These are phyloP conservation scores for Adansonia grandidieri DNA, from an alignment of 441 rosid genomes.

Conservation along the genomic window DNA sequence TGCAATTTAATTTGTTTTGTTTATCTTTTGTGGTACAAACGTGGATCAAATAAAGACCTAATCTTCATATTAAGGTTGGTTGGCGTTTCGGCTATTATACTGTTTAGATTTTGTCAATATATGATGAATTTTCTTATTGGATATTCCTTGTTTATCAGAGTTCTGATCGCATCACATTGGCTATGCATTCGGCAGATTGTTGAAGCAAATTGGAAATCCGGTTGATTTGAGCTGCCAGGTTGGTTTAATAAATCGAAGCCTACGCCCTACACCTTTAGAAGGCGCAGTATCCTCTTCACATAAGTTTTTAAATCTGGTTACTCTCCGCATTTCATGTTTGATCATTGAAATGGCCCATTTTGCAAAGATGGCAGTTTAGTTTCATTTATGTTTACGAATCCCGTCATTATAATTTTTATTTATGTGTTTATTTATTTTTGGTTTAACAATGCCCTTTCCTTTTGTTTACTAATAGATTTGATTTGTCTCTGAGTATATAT, in stretches of 20 bases:
- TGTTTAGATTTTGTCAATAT: not conserved
- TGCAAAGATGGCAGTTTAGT: not conserved
- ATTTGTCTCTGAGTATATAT: slow-evolving; percentile 14
- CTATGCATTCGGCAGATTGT: slow-evolving; percentile 62
- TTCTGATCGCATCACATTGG: slow-evolving; percentile 48
- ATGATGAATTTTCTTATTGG: not conserved
- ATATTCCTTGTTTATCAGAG: slow-evolving; percentile 46
- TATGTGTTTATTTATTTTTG: no score
- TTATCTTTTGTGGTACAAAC: not conserved
- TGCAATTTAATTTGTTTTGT: not conserved
- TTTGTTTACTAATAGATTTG: not conserved
- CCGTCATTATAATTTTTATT: not conserved
- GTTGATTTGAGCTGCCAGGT: slow-evolving; percentile 84
- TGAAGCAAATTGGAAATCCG: slow-evolving; percentile 61
- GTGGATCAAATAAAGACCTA: not conserved
- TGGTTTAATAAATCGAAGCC: slow-evolving; percentile 71
- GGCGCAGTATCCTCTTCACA: slow-evolving; percentile 79
- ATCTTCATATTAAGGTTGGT: not conserved
- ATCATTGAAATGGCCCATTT: not conserved
- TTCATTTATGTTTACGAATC: not conserved
- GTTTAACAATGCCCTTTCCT: not conserved
- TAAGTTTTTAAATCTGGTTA: slow-evolving; percentile 16
- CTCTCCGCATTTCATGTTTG: not conserved
- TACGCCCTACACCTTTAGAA: slow-evolving; percentile 62
- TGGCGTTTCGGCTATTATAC: not conserved